Conservation (phyloP, 2,329 filamentous ascomycete genomes). For the Penicillium sp. region DNA sequence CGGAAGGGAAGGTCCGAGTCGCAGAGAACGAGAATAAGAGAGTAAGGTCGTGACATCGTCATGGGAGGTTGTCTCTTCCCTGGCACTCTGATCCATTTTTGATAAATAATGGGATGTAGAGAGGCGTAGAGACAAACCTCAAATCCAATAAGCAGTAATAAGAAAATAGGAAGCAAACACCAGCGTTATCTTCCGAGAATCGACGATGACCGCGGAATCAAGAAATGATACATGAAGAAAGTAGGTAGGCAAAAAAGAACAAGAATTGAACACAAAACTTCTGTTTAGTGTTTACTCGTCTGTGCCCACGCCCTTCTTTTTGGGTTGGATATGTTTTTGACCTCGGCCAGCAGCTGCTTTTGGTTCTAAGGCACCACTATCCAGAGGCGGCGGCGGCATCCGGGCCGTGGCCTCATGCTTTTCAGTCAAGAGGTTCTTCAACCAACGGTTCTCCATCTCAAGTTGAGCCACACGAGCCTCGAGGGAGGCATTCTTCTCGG, state of each 20-base stretch:
- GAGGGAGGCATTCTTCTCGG: conserved; percentile 72
- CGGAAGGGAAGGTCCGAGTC: conserved; percentile 15
- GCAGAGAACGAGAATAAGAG: conserved; percentile 21
- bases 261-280: conserved; percentile 14
- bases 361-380: conserved; percentile 20
- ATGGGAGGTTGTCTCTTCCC: conserved; percentile 11
- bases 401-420: conserved; percentile 60
- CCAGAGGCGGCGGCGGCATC: conserved; percentile 24
- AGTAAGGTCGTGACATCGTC: conserved; percentile 37
- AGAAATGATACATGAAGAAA: conserved; percentile 15
- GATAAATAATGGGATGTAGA: conserved; percentile 5
- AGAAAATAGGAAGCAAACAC: not conserved
- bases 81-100: not conserved
- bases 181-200: not conserved
- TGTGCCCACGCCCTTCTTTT: conserved; percentile 42
- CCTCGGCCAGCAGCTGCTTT: conserved; percentile 24
- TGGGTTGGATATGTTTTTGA: conserved; percentile 41
- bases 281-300: conserved; percentile 26
- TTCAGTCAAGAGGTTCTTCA: conserved; percentile 77
- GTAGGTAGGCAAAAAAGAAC: conserved; percentile 5
- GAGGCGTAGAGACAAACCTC: not conserved
- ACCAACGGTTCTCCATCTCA: conserved; percentile 81
- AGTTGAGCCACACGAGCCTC: conserved; percentile 73
- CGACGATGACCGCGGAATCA: not conserved
- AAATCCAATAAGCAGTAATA: conserved; percentile 1